Conservation (phyloP, 257 asterid species). For the Jacaranda copaia region DNA sequence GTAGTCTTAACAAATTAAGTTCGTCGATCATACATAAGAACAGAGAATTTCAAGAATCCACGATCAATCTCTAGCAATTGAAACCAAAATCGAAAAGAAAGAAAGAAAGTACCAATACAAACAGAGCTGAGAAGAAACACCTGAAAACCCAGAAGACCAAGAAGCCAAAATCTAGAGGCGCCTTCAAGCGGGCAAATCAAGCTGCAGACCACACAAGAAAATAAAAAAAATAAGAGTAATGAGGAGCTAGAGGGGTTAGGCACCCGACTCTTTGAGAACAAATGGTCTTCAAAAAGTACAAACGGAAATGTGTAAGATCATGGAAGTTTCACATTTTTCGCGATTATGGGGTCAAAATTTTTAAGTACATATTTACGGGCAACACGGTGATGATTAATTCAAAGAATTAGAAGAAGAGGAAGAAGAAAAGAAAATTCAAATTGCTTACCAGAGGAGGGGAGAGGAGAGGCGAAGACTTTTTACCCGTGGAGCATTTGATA, state of each 20-base stretch:
- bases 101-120: background rate
- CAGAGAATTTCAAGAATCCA: background rate
- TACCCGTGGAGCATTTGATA: constrained; percentile 4
- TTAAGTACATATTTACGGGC: background rate
- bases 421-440: background rate
- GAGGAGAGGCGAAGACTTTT: background rate
- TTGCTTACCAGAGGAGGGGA: constrained; percentile 7
- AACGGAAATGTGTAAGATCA: background rate
- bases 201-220: background rate
- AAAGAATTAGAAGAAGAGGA: too few relatives aligned
- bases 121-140: constrained; percentile 31
- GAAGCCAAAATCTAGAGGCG: constrained; percentile 9
- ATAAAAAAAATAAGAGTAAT: too few relatives aligned
- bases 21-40: constrained; percentile 13
- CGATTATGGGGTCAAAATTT: background rate
- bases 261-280: background rate
- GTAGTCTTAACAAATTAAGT: constrained; percentile 6
- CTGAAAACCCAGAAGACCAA: constrained; percentile 30
- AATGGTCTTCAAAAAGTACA: background rate
- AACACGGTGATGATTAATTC: constrained; percentile 21
- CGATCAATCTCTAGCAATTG: constrained; percentile 14
- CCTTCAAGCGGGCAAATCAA: background rate
- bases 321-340: constrained; percentile 12
- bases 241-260: background rate
- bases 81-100: constrained; percentile 12